Conservation (phyloP, 78 protist genomes). For the Bodo saltans region DNA sequence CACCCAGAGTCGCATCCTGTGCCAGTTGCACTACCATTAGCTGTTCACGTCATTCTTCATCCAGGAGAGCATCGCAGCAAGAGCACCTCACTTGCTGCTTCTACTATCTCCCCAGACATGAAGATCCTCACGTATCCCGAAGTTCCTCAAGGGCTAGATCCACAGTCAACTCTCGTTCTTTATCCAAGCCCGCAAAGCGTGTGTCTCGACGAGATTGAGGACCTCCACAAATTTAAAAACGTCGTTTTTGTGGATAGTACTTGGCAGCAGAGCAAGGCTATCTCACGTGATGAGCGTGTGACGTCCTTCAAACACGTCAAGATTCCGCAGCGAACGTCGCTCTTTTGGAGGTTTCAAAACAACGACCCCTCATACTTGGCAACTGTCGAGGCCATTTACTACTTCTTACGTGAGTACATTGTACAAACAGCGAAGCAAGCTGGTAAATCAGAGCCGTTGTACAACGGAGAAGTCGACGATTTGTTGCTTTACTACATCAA, state of each 20-base stretch:
- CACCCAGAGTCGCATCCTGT: not conserved
- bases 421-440: not conserved
- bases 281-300: conserved; percentile 14
- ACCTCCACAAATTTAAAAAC: not conserved
- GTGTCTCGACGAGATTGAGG: not conserved
- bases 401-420: not conserved
- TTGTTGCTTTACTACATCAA: conserved; percentile 19
- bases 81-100: conserved; percentile 8
- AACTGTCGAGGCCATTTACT: conserved; percentile 43
- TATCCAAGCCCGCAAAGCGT: conserved; percentile 17
- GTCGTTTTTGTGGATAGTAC: conserved; percentile 34
- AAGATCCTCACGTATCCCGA: conserved; percentile 25
- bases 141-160: not conserved
- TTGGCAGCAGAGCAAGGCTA: conserved; percentile 38
- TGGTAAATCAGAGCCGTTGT: not conserved
- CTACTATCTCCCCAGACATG: conserved; percentile 10
- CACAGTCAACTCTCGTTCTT: not conserved
- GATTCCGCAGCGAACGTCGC: not conserved
- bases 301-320: not conserved
- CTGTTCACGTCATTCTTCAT: conserved; percentile 24
- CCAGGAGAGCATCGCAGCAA: conserved; percentile 21
- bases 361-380: conserved; percentile 26
- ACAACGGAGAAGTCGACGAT: conserved; percentile 39
- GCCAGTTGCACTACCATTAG: not conserved
- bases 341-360: conserved; percentile 35